Evolutionary conservation across 1,284 basidiomycete species (phyloP).

Genomic region (Ceratobasidium sp.): DNA sequence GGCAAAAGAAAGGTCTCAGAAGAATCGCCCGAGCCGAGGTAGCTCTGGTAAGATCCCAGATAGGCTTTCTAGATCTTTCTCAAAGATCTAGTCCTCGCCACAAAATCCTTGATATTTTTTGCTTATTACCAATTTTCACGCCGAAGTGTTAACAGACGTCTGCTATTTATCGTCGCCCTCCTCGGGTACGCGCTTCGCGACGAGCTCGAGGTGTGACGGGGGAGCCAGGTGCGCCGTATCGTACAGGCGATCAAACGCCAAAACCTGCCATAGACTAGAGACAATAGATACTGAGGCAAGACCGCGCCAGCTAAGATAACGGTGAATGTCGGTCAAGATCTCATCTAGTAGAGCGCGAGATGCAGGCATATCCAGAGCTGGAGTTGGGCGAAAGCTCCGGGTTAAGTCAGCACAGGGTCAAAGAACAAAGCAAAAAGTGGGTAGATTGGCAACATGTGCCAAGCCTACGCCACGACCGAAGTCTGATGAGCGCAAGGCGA

Average conservation of each 20-base stretch:
- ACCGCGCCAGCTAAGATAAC: neutral
- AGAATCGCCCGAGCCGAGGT: neutral
- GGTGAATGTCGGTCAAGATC: neutral
- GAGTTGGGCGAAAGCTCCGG: neutral
- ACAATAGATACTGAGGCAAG: neutral
- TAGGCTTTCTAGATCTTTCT: neutral
- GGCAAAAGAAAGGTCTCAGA: neutral
- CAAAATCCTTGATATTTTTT: neutral
- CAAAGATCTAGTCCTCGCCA: neutral
- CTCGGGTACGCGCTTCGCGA: neutral
- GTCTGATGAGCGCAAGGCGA: too few relatives aligned
- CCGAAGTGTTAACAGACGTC: neutral
- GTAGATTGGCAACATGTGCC: too few relatives aligned
- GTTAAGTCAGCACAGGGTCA: too few relatives aligned
- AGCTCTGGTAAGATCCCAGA: neutral
- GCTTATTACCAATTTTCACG: neutral
- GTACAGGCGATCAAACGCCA: slow-evolving; percentile 7
- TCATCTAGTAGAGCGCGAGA: neutral
- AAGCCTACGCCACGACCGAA: too few relatives aligned
- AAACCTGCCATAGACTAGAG: neutral
- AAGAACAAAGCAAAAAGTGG: too few relatives aligned
- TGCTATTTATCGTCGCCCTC: neutral
- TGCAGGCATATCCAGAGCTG: neutral
- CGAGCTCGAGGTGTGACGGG: neutral
- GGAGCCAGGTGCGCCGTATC: neutral